These are phyloP conservation scores for Chlamydomonas eustigma DNA, from an alignment of 139 green algal genomes.

Conservation along the genomic window DNA sequence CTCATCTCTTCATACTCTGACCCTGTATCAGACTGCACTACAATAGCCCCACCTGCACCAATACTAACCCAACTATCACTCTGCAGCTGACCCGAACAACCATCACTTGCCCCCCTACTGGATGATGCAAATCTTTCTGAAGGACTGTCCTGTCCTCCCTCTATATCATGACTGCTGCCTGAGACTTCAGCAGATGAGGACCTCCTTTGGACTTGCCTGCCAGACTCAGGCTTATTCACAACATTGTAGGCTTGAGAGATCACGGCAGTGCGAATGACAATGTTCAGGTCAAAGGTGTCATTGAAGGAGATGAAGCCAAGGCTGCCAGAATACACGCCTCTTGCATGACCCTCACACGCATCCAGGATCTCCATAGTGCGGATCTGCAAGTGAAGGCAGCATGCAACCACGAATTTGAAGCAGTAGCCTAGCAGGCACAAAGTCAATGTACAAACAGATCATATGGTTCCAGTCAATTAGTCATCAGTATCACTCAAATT, in stretches of 20 bases:
- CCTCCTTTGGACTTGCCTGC: no score
- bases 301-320: constrained; percentile 88
- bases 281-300: constrained; percentile 95
- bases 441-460: no score
- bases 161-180: neutral
- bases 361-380: constrained; percentile 87
- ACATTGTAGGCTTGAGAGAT: constrained; percentile 28
- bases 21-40: constrained; percentile 75
- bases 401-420: no score
- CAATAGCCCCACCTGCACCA: constrained; percentile 91
- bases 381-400: constrained; percentile 49
- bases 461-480: no score
- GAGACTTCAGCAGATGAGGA: neutral
- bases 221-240: neutral
- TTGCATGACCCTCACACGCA: constrained; percentile 68
- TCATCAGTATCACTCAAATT: no score
- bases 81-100: neutral
- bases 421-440: no score
- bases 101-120: neutral
- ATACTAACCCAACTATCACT: constrained; percentile 41
- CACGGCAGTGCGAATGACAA: constrained; percentile 94
- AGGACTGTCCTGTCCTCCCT: neutral
- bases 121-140: no score
- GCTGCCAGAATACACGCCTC: constrained; percentile 88
- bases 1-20: constrained; percentile 93